Base-by-base conservation (phyloP, 352 stramenopile genomes). In the Globisporangium cylindrosporum region DNA sequence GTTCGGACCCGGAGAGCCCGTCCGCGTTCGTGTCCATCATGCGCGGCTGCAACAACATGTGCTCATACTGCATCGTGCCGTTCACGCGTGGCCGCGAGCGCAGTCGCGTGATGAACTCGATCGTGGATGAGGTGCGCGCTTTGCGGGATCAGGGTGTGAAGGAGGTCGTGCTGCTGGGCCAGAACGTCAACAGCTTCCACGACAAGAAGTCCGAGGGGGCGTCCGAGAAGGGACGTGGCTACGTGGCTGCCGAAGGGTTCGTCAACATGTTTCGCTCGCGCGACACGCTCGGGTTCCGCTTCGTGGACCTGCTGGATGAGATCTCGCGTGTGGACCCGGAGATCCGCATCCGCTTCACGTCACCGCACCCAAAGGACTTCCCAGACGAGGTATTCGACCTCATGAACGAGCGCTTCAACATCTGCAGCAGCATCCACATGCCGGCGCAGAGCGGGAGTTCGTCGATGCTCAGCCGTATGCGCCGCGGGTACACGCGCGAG, bases 101-200 rank as follows among this genome's bases (percentile, higher is more conserved):
- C 56, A 93, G 85, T 66, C 87, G 87, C 25, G 86, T 93, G 48
- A 85, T 99, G 22, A 66, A 78, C 20, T 98, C 88, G 62, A 98
- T 99, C 54, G 75, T 99, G 3, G 88, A 97, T 51, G 98, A 99
- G 77, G 96, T 99, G 53, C 79, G 77, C 54, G 63, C 83, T 20
- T 77, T 99, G 56, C 74, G 89, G 15, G 83, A 97, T 66, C 78
- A 98, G 56, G 95, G 93, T 55, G 90, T 99, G 22, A 99, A 99
- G 74, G 98, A 99, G 74, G 88, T 99, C 15, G 92, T 98, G 59
- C 81, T 99, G 36, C 82, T 99, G n/a, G 98, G 98, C 46, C 98
- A 99, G 80, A 99, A 99, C 79, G 98, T 99, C 53, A 99, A 99
- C 81, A 98, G 92, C 62, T 99, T 99, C 77, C 97, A 99, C 76